Conservation (phyloP, 169 alveolate species). For the Eimeria tenella region DNA sequence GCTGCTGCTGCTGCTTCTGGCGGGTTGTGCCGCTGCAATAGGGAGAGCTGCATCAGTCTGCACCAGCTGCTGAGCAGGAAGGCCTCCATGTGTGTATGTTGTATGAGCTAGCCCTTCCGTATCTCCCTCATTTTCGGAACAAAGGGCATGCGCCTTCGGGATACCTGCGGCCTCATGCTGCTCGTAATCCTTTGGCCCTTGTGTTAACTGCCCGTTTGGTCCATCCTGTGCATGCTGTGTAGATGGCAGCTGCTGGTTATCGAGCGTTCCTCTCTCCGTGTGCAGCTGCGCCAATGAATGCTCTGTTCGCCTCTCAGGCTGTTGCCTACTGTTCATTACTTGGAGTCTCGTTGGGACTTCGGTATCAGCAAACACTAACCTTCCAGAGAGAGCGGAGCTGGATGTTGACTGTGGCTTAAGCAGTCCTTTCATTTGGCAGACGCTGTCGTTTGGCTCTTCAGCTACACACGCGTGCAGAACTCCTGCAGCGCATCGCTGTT, state of each 20-base stretch:
- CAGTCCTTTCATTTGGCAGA: neutral
- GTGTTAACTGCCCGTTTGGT: too few species aligned
- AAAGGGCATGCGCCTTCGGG: neutral
- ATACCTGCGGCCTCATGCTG: neutral
- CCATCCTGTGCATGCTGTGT: too few species aligned
- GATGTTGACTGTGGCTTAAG: neutral
- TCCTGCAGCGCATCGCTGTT: constrained; percentile 1
- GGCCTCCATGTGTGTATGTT: neutral
- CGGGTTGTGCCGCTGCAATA: neutral
- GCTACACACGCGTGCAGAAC: neutral
- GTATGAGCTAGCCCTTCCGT: neutral
- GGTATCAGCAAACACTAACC: too few species aligned
- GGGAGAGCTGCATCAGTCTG: neutral
- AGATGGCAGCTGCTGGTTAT: neutral
- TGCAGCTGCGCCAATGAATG: neutral
- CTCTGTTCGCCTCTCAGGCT: neutral
- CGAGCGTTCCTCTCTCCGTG: neutral
- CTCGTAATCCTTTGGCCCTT: neutral
- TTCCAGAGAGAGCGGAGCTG: neutral
- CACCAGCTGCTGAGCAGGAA: neutral
- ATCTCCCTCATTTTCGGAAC: neutral
- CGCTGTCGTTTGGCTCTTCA: neutral
- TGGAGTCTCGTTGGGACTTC: neutral
- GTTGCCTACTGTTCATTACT: neutral
- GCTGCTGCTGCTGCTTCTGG: constrained; percentile 40